Evolutionary conservation across 768 basidiomycete genomes (phyloP).

Genomic region (Scleroderma bovista): DNA sequence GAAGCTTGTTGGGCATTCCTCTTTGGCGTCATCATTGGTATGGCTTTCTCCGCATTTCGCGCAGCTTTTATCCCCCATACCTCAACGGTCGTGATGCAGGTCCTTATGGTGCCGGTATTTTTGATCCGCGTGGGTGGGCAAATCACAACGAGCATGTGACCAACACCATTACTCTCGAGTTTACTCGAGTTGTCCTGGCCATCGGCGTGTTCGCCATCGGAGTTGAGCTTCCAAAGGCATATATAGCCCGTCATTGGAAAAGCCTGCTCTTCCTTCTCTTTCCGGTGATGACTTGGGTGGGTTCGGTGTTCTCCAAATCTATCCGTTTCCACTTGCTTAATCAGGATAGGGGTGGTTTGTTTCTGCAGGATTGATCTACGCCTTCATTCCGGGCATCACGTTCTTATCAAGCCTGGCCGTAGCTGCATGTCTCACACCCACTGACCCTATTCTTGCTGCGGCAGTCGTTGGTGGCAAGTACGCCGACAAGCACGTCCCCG

Average conservation of each 20-base stretch:
- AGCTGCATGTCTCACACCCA: conserved; percentile 90
- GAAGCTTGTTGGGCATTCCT: conserved; percentile 96
- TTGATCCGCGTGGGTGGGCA: conserved; percentile 79
- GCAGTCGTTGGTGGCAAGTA: conserved; percentile 89
- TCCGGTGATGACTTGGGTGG: conserved; percentile 80
- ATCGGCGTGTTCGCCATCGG: conserved; percentile 98
- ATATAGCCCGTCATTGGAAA: conserved; percentile 91
- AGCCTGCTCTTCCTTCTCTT: conserved; percentile 79
- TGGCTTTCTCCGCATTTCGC: conserved; percentile 16
- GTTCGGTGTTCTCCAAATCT: conserved; percentile 23
- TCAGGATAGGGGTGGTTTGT: conserved; percentile 82
- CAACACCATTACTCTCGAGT: conserved; percentile 83
- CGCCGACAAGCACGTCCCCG: conserved; percentile 94
- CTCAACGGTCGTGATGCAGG: conserved; percentile 37
- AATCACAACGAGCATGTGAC: conserved; percentile 38
- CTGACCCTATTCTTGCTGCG: conserved; percentile 38
- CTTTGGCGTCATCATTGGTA: conserved; percentile 86
- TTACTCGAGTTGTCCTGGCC: conserved; percentile 87
- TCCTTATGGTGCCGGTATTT: conserved; percentile 76
- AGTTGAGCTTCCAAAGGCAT: conserved; percentile 94
- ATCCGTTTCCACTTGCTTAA: conserved; percentile 5
- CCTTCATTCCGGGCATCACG: conserved; percentile 80
- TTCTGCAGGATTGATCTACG: conserved; percentile 86
- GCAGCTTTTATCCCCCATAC: not conserved
- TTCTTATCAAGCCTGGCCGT: conserved; percentile 89